Conservation (phyloP, 768 basidiomycete species). For the Boletus fagicola region DNA sequence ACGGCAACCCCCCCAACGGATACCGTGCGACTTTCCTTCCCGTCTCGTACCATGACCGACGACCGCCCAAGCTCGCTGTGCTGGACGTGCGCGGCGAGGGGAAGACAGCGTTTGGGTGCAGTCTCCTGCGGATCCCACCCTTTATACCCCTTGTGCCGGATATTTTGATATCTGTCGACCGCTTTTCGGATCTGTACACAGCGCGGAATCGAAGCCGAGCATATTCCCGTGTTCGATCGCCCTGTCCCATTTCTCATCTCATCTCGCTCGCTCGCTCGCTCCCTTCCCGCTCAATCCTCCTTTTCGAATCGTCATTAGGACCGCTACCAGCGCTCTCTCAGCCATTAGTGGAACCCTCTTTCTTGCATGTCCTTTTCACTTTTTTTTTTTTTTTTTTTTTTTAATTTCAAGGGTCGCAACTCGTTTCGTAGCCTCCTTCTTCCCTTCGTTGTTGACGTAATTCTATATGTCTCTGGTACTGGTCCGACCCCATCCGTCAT, state of each 20-base stretch:
- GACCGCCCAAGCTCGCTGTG: not conserved
- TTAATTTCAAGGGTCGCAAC: too few species aligned
- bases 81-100: not conserved
- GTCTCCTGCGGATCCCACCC: slow-evolving; percentile 5
- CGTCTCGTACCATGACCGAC: slow-evolving; percentile 5
- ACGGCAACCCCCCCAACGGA: slow-evolving; percentile 7
- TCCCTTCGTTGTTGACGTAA: not conserved
- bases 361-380: too few species aligned
- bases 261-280: not conserved
- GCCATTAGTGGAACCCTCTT: too few species aligned
- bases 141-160: slow-evolving; percentile 14
- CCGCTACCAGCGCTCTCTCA: too few species aligned
- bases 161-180: slow-evolving; percentile 18
- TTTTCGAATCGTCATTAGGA: too few species aligned
- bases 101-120: not conserved
- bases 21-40: slow-evolving; percentile 31
- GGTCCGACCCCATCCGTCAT: not conserved
- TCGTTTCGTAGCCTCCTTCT: too few species aligned
- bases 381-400: too few species aligned
- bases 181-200: slow-evolving; percentile 17
- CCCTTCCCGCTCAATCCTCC: not conserved
- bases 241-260: slow-evolving; percentile 7
- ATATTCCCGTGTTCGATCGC: slow-evolving; percentile 19
- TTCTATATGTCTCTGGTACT: not conserved
- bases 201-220: slow-evolving; percentile 20